phyloP scores from a whole-genome alignment of 2,329 filamentous ascomycete species.

The Cordyceps fumosorosea region DNA sequence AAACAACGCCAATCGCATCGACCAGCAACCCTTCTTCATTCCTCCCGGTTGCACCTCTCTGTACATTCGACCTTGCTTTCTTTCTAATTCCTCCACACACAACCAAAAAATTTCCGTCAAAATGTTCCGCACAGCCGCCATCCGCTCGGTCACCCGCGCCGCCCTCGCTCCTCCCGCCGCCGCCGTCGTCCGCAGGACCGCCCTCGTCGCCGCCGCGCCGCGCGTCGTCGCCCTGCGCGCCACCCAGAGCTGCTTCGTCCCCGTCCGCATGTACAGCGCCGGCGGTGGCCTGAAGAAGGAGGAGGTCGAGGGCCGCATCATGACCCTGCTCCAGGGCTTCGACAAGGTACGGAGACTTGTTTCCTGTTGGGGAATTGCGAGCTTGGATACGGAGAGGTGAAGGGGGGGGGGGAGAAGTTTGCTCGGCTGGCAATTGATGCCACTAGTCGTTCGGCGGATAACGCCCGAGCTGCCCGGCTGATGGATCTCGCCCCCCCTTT shows the following conservation, averaged over 20 bases:
- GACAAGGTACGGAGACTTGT: slow-evolving; percentile 59
- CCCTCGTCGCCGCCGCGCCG: slow-evolving; percentile 50
- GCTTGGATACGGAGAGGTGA: neutral
- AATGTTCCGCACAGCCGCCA: slow-evolving; percentile 86
- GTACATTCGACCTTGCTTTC: slow-evolving; percentile 5
- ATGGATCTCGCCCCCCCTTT: neutral
- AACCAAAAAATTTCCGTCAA: neutral
- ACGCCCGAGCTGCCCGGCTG: neutral
- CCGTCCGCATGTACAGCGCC: slow-evolving; percentile 81
- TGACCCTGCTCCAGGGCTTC: slow-evolving; percentile 89
- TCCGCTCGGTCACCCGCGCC: slow-evolving; percentile 69
- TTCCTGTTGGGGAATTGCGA: too few relatives aligned
- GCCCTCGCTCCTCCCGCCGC: slow-evolving; percentile 38
- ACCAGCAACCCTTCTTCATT: slow-evolving; percentile 13
- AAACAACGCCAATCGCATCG: slow-evolving; percentile 14
- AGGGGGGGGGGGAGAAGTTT: too few relatives aligned
- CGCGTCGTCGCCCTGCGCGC: slow-evolving; percentile 49
- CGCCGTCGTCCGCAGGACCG: slow-evolving; percentile 49
- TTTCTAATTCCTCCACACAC: neutral
- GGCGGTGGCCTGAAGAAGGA: slow-evolving; percentile 69
- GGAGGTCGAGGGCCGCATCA: slow-evolving; percentile 87
- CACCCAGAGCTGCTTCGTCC: slow-evolving; percentile 58
- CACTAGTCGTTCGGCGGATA: too few relatives aligned
- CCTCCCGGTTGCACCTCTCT: neutral
- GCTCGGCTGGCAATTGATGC: neutral